Percentiles rank a stretch among this genome's conserved stretches.
Conservation (phyloP, 768 basidiomycete species). For the Tephrocybe sp. region DNA sequence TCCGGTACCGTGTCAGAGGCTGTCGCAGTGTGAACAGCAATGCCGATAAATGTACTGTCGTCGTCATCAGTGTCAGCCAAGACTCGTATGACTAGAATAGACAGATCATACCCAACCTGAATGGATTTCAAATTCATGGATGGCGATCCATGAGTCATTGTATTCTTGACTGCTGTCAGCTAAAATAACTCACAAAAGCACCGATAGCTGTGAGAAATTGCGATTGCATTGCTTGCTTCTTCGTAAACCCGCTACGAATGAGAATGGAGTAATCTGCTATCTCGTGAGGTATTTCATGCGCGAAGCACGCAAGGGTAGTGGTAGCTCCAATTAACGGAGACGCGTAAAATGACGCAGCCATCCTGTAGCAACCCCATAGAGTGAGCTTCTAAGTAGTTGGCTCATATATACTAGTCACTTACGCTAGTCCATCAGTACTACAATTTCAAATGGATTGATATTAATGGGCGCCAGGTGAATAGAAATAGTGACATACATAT, state of each 20-base stretch:
- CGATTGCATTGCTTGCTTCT: conserved; percentile 89
- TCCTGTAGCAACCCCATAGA: conserved; percentile 41
- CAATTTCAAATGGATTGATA: too few relatives aligned
- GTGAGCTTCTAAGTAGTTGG: not conserved
- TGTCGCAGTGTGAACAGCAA: conserved; percentile 77
- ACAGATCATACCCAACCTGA: conserved; percentile 44
- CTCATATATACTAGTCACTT: too few relatives aligned
- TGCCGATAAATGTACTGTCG: conserved; percentile 81
- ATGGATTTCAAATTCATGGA: too few relatives aligned
- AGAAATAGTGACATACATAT: conserved; percentile 60
- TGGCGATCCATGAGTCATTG: conserved; percentile 13
- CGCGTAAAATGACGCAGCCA: conserved; percentile 98
- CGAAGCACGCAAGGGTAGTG: conserved; percentile 93
- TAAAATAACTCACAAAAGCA: conserved; percentile 71
- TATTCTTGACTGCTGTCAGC: conserved; percentile 23
- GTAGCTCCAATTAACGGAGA: conserved; percentile 92
- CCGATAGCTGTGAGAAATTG: conserved; percentile 92
- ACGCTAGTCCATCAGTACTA: conserved; percentile 93
- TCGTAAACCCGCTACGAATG: conserved; percentile 86
- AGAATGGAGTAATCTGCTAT: conserved; percentile 97
- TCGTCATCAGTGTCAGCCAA: conserved; percentile 15
- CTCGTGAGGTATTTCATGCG: conserved; percentile 94
- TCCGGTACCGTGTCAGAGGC: conserved; percentile 41
- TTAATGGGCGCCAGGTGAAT: too few relatives aligned
- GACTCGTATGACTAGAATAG: conserved; percentile 6